Evolutionary conservation across 2,329 filamentous ascomycete species (phyloP), one percentile per base, ranked within the genome.

Genomic region (Aspergillus persii): DNA sequence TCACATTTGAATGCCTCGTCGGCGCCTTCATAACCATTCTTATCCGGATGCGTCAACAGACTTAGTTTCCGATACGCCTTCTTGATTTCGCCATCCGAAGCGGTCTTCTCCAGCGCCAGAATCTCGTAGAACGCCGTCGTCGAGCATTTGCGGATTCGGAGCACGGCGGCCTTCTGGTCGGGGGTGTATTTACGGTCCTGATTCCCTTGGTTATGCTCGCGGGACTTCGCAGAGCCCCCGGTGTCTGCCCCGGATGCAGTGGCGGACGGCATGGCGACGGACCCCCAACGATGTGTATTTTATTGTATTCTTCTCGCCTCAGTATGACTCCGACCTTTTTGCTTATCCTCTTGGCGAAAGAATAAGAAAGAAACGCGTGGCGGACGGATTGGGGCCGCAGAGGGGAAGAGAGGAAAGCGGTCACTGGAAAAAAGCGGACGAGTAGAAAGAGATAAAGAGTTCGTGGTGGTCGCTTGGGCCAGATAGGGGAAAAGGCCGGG

Each of bases 41-140:
- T 99, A 82, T 99, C 95, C 63, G 95, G 95, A 81, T 99, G 95
- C 60, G 95, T 99, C 71, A 98, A 83, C 70, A 99, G 81, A 73
- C 90, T 95, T 74, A 96, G 84, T 79, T 96, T 98, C 71, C 94
- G 86, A 79, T 99, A 99, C 6, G 95, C 94, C 81, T 98, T 98
- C 77, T 98, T 99, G 74, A 99, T 92, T 71, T 98, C 94, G 62
- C 82, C 77, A 68, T 98, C 94, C 52, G 86, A 86, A 53, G 80
- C 77, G 63, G 89, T 87, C 63, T 82, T 81, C 68, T 89, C 84
- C 52, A 97, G 78, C 26, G 87, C 88, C 33, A 99, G 80, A 67
- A 99, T 98, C 74, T 98, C 95, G 80, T 99, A 99, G 77, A 96
- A 99, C 18, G 91, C 91, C 3, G 92, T 97, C 26, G 90, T 80